phyloP scores from a whole-genome alignment of 2,329 filamentous ascomycete genomes.

The Xylariomycetidae sp. region DNA sequence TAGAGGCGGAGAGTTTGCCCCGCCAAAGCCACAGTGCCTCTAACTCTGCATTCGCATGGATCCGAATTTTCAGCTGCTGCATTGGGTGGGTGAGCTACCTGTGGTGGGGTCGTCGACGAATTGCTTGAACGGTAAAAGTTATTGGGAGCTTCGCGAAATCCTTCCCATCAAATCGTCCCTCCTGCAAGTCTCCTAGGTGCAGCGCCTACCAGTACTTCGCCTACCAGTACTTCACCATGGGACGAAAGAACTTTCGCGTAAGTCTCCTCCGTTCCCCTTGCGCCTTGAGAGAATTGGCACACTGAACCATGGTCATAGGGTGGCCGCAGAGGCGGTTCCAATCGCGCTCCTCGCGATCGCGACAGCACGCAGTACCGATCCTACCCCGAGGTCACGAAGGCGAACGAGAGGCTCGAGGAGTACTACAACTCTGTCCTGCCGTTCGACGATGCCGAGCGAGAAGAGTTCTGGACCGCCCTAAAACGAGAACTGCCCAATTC shows the following conservation, averaged over 20 bases:
- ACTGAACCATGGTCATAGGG: slow-evolving; percentile 13
- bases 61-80: no score
- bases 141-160: no score
- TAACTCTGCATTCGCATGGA: no score
- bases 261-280: slow-evolving; percentile 3
- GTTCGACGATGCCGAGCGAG: slow-evolving; percentile 70
- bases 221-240: slow-evolving; percentile 21
- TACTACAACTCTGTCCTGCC: slow-evolving; percentile 80
- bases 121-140: no score
- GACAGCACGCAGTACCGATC: slow-evolving; percentile 29
- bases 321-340: slow-evolving; percentile 23
- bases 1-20: no score
- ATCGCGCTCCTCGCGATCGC: slow-evolving; percentile 19
- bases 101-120: no score
- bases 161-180: no score
- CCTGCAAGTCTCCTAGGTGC: no score
- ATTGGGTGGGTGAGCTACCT: no score
- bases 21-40: no score
- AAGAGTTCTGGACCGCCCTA: slow-evolving; percentile 78
- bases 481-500: slow-evolving; percentile 88
- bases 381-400: slow-evolving; percentile 62
- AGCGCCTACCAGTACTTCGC: no score
- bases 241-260: slow-evolving; percentile 24
- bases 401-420: slow-evolving; percentile 77
- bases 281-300: not conserved